Conservation (phyloP, 2,329 filamentous ascomycete genomes). For the Aspergillus novofumigatus region DNA sequence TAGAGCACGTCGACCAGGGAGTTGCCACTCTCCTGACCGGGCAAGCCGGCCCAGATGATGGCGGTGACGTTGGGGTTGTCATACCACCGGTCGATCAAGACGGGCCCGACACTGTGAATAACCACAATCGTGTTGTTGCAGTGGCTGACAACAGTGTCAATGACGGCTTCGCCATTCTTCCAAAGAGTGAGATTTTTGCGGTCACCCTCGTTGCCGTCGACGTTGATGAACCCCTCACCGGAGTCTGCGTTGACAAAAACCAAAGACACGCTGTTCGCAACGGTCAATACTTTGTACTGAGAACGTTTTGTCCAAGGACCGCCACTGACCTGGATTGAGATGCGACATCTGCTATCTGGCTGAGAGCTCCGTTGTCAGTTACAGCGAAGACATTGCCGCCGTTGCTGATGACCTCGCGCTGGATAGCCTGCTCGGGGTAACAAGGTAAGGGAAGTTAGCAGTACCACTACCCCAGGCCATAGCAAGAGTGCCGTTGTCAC, state of each 20-base stretch:
- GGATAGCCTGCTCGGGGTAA: slow-evolving; percentile 60
- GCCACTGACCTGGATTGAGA: slow-evolving; percentile 41
- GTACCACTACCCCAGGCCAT: slow-evolving; percentile 62
- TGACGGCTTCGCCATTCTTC: slow-evolving; percentile 73
- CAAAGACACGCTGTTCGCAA: slow-evolving; percentile 49
- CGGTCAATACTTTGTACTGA: background rate
- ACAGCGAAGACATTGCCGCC: slow-evolving; percentile 60
- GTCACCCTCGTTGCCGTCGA: slow-evolving; percentile 82
- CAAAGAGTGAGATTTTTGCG: slow-evolving; percentile 90
- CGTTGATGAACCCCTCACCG: slow-evolving; percentile 79
- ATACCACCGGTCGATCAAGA: slow-evolving; percentile 64
- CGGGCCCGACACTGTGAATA: slow-evolving; percentile 79
- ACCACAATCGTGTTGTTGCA: slow-evolving; percentile 91
- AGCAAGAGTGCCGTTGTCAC: slow-evolving; percentile 56
- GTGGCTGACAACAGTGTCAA: slow-evolving; percentile 71
- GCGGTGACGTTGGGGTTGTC: slow-evolving; percentile 66
- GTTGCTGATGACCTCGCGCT: slow-evolving; percentile 63
- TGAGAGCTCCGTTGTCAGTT: slow-evolving; percentile 54
- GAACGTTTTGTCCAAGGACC: background rate
- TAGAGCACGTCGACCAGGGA: slow-evolving; percentile 70
- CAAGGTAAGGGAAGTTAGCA: slow-evolving; percentile 59
- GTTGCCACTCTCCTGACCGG: slow-evolving; percentile 72
- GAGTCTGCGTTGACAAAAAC: slow-evolving; percentile 87
- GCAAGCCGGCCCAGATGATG: slow-evolving; percentile 70
- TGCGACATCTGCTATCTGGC: slow-evolving; percentile 49